Evolutionary conservation across 148 eudicot genomes (phyloP).

Genomic region (Rhododendron williamsianum): DNA sequence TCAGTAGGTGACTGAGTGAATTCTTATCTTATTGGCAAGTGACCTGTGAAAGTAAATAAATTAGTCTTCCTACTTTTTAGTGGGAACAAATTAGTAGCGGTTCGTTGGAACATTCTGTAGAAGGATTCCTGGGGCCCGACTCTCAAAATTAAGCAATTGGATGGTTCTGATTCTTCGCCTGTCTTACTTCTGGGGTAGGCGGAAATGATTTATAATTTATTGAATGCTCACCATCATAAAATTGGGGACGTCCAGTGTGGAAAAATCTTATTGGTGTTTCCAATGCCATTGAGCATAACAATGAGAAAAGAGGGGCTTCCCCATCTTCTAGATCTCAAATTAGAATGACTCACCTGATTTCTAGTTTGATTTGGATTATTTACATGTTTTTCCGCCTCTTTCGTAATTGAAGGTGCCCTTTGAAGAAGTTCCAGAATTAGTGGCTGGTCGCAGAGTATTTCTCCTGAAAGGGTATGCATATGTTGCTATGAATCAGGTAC

Average conservation of each 20-base stretch:
- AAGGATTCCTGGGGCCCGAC: background rate
- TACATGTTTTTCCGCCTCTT: background rate
- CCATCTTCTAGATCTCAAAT: background rate
- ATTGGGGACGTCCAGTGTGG: background rate
- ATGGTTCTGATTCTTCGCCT: background rate
- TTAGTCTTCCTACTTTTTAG: background rate
- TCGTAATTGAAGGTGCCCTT: slow-evolving; percentile 73
- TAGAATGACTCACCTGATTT: background rate
- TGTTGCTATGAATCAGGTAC: slow-evolving; percentile 86
- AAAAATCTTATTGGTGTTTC: background rate
- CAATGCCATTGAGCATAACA: background rate
- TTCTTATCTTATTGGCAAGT: background rate
- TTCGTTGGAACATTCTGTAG: background rate
- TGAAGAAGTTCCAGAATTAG: slow-evolving; percentile 92
- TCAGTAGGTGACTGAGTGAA: background rate
- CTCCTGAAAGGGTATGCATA: slow-evolving; percentile 82
- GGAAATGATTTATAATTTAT: background rate
- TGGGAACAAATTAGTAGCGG: background rate
- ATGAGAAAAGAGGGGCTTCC: slow-evolving; percentile 3
- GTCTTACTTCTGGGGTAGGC: slow-evolving; percentile 3
- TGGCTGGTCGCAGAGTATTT: slow-evolving; percentile 71
- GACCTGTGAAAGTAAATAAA: too few species aligned
- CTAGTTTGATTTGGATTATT: slow-evolving; percentile 12
- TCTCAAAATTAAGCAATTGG: background rate
- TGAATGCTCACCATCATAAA: background rate